A percentile compares a stretch with the other conserved stretches of the same genome.
Evolutionary conservation across 225 moss, liverwort and hornwort genomes (phyloP).

Genomic region (Rhytidiadelphus loreus): DNA sequence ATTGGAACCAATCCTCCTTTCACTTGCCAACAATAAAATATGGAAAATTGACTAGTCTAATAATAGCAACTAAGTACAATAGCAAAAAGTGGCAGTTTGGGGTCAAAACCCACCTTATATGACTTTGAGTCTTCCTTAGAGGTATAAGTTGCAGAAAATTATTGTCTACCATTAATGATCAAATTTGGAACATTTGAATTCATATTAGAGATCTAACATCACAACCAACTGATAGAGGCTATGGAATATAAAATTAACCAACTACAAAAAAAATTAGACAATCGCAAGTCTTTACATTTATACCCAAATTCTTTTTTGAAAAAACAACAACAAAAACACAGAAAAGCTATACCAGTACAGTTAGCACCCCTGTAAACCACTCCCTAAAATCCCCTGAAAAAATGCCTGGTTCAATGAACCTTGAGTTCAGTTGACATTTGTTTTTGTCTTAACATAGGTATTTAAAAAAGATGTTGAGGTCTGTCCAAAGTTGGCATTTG

Average conservation of each 20-base stretch:
- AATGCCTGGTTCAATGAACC: neutral
- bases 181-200: neutral
- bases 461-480: neutral
- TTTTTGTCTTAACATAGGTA: neutral
- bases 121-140: too few relatives aligned
- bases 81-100: too few relatives aligned
- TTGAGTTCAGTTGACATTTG: neutral
- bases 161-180: neutral
- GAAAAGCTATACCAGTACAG: neutral
- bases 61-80: too few relatives aligned
- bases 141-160: too few relatives aligned
- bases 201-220: neutral
- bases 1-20: too few relatives aligned
- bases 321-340: fast-evolving
- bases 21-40: too few relatives aligned
- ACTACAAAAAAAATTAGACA: neutral
- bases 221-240: neutral
- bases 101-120: too few relatives aligned
- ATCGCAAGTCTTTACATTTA: neutral
- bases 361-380: neutral
- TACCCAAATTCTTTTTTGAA: neutral
- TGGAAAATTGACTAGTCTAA: too few relatives aligned
- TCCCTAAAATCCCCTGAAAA: neutral
- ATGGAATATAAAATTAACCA: neutral
- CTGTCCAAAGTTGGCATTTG: neutral